phyloP scores from a whole-genome alignment of 805 yeast species.

The Nadsonia fulvescens region DNA sequence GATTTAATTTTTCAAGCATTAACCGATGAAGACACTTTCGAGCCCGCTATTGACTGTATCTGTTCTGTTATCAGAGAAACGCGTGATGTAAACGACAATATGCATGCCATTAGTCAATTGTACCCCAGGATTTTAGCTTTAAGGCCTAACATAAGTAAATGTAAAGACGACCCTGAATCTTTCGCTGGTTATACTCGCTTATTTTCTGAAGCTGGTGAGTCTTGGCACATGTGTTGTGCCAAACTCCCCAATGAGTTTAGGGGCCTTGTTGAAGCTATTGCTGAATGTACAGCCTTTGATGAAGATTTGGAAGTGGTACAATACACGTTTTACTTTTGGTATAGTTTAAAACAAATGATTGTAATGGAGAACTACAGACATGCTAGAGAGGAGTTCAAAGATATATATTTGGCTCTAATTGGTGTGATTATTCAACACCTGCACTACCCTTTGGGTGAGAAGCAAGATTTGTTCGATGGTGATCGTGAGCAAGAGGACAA shows the following conservation, averaged over 20 bases:
- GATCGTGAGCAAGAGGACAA: conserved; percentile 78
- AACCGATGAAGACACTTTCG: conserved; percentile 46
- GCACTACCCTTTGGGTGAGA: conserved; percentile 44
- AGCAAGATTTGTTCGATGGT: conserved; percentile 34
- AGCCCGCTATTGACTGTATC: conserved; percentile 74
- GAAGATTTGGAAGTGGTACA: conserved; percentile 78
- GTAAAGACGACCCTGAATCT: conserved; percentile 37
- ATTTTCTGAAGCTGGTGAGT: conserved; percentile 83
- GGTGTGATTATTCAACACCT: conserved; percentile 48
- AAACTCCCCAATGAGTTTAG: conserved; percentile 50
- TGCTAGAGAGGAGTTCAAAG: conserved; percentile 32
- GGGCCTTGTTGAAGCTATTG: conserved; percentile 54
- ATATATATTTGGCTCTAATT: conserved; percentile 40
- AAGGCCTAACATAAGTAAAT: conserved; percentile 23
- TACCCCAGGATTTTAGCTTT: conserved; percentile 51
- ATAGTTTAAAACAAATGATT: conserved; percentile 54
- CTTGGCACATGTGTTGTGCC: conserved; percentile 82
- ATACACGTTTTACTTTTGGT: conserved; percentile 90
- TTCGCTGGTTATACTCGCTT: conserved; percentile 56
- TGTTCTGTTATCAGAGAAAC: conserved; percentile 69
- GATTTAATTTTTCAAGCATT: conserved; percentile 49
- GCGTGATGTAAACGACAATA: conserved; percentile 35
- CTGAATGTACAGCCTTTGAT: conserved; percentile 53
- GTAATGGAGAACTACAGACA: conserved; percentile 38
- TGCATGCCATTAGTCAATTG: conserved; percentile 43